These are phyloP conservation scores for Globisporangium iwayamae DNA, from an alignment of 352 stramenopile genomes.

Conservation along the genomic window DNA sequence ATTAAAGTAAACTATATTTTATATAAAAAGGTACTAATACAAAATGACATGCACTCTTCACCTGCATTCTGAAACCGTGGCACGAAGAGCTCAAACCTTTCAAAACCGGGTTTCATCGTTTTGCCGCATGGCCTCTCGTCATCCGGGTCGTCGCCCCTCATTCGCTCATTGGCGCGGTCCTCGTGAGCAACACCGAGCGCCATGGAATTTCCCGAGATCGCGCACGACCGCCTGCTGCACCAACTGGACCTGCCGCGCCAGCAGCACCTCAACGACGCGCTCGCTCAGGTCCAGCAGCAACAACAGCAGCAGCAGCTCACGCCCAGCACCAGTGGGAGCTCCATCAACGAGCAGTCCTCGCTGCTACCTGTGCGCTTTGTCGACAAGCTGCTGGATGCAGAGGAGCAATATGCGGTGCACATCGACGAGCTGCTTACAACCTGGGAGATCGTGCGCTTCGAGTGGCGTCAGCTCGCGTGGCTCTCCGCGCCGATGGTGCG, in stretches of 20 bases:
- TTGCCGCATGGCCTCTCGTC: no score
- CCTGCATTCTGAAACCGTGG: background rate
- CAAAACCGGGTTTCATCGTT: no score
- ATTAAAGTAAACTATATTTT: background rate
- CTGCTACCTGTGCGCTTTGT: slow-evolving; percentile 23
- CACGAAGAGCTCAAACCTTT: background rate
- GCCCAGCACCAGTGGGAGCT: slow-evolving; percentile 9
- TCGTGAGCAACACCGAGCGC: no score
- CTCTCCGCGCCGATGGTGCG: slow-evolving; percentile 20
- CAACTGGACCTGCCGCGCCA: slow-evolving; percentile 28
- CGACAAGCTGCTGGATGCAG: slow-evolving; percentile 21
- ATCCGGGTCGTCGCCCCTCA: background rate
- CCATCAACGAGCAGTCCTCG: slow-evolving; percentile 20
- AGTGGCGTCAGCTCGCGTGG: slow-evolving; percentile 18
- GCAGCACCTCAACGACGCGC: slow-evolving; percentile 22
- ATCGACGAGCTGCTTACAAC: slow-evolving; percentile 18
- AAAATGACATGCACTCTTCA: background rate
- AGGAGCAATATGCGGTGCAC: slow-evolving; percentile 24
- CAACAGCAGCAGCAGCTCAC: slow-evolving; percentile 1
- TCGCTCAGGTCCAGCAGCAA: slow-evolving; percentile 17
- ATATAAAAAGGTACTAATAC: background rate
- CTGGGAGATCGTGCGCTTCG: slow-evolving; percentile 19
- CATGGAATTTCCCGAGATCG: slow-evolving; percentile 30
- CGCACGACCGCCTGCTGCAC: slow-evolving; percentile 27
- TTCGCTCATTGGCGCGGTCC: background rate